Percentiles rank a stretch among this genome's conserved stretches.
Evolutionary conservation across 2,329 filamentous ascomycete genomes (phyloP).

Genomic region (Chaetomiaceae sp.): DNA sequence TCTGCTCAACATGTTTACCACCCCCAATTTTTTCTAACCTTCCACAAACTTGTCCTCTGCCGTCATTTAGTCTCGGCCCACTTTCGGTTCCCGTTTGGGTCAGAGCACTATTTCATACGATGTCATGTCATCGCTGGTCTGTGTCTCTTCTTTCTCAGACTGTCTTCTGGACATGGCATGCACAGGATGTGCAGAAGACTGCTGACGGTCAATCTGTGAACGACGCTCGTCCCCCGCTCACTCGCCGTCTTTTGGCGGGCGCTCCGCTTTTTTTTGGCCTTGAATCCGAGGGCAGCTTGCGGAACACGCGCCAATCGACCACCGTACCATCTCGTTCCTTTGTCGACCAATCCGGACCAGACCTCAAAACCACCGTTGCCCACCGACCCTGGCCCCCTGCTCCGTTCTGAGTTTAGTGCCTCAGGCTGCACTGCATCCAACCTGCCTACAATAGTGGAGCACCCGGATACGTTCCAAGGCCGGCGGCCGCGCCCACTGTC

Average conservation of each 20-base stretch:
- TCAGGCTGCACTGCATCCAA: conserved; percentile 17
- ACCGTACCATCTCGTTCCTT: not conserved
- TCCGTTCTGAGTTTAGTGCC: conserved; percentile 18
- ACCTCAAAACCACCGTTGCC: conserved; percentile 11
- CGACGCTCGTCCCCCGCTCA: not conserved
- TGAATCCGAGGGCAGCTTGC: not conserved
- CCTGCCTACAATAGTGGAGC: conserved; percentile 8
- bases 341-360: conserved; percentile 15
- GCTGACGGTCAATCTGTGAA: conserved; percentile 5
- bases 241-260: not conserved
- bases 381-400: conserved; percentile 15
- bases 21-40: not conserved
- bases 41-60: not conserved
- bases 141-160: not conserved
- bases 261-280: conserved; percentile 5
- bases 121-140: not conserved
- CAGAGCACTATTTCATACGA: not conserved
- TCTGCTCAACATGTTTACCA: not conserved
- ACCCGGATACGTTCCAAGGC: conserved; percentile 7
- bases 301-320: conserved; percentile 4
- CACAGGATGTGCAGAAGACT: not conserved
- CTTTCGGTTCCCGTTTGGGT: not conserved
- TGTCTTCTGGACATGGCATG: not conserved
- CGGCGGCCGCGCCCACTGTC: not conserved
- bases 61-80: not conserved